phyloP scores from a whole-genome alignment of 192 early-diverging fungal species.

The Oehlia diaphana region DNA sequence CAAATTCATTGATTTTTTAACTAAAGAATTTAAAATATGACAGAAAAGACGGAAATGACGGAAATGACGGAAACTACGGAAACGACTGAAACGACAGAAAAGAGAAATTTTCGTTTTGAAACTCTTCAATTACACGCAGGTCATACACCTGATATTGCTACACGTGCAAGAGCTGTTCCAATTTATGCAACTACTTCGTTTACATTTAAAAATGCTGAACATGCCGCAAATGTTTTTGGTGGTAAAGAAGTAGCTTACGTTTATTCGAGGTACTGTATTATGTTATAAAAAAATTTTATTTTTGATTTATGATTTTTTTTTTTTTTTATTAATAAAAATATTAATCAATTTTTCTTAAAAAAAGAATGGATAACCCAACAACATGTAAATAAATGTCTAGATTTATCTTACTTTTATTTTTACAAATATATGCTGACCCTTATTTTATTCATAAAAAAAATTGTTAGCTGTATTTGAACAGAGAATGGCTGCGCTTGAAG shows the following conservation, averaged over 20 bases:
- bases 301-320: background rate
- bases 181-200: conserved; percentile 90
- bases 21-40: too few species aligned
- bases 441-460: background rate
- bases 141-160: conserved; percentile 57
- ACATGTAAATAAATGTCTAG: background rate
- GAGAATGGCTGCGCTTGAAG: conserved; percentile 89
- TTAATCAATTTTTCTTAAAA: background rate
- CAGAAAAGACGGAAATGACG: too few species aligned
- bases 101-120: conserved; percentile 62
- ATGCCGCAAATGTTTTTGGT: conserved; percentile 82
- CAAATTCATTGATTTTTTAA: too few species aligned
- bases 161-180: conserved; percentile 81
- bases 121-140: conserved; percentile 94
- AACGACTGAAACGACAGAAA: too few species aligned
- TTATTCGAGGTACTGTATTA: conserved; percentile 68
- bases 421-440: background rate
- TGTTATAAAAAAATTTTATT: too few species aligned
- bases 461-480: conserved; percentile 82
- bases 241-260: conserved; percentile 76
- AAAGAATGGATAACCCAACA: background rate
- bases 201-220: conserved; percentile 78
- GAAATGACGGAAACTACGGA: too few species aligned
- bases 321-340: background rate
- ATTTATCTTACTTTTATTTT: background rate